Evolutionary conservation across 805 yeast genomes (phyloP).

Genomic region (Yamadazyma tumulicola): DNA sequence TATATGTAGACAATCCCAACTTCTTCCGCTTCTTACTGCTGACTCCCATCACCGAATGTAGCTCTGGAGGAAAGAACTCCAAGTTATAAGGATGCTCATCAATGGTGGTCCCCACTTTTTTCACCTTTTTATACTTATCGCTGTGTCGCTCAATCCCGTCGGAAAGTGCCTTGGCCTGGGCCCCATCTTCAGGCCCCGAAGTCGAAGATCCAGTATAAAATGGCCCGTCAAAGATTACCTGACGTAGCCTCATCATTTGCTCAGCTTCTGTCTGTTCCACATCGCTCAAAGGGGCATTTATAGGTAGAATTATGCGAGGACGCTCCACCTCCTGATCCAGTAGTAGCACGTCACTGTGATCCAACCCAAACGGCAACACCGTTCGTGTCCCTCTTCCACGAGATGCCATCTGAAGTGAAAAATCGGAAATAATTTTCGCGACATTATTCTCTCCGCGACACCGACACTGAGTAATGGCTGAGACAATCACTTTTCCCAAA

Average conservation of each 20-base stretch:
- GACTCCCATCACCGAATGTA: slow-evolving; percentile 68
- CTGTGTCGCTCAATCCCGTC: slow-evolving; percentile 83
- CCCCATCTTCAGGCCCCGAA: slow-evolving; percentile 13
- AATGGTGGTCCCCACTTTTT: slow-evolving; percentile 66
- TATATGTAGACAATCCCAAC: slow-evolving; percentile 37
- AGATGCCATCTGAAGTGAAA: slow-evolving; percentile 8
- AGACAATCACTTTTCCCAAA: background rate
- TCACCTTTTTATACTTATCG: slow-evolving; percentile 70
- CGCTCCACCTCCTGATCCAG: slow-evolving; percentile 34
- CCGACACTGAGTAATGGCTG: too few species aligned
- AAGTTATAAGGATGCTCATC: slow-evolving; percentile 75
- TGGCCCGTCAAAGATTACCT: slow-evolving; percentile 59
- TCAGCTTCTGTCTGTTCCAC: slow-evolving; percentile 51
- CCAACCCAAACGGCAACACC: slow-evolving; percentile 69
- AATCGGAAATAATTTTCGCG: background rate
- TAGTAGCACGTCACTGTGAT: slow-evolving; percentile 53
- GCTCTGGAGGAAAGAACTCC: slow-evolving; percentile 73
- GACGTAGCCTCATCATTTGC: slow-evolving; percentile 52
- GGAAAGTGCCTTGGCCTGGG: slow-evolving; percentile 14
- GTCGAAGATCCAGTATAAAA: slow-evolving; percentile 58
- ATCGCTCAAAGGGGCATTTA: slow-evolving; percentile 54
- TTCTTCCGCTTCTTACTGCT: slow-evolving; percentile 47
- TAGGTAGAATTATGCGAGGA: slow-evolving; percentile 54
- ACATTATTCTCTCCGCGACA: background rate
- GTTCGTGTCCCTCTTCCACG: slow-evolving; percentile 20